Evolutionary conservation across 2,329 filamentous ascomycete species (phyloP), one percentile per base, ranked within the genome.

Genomic region (Fusarium nanum): DNA sequence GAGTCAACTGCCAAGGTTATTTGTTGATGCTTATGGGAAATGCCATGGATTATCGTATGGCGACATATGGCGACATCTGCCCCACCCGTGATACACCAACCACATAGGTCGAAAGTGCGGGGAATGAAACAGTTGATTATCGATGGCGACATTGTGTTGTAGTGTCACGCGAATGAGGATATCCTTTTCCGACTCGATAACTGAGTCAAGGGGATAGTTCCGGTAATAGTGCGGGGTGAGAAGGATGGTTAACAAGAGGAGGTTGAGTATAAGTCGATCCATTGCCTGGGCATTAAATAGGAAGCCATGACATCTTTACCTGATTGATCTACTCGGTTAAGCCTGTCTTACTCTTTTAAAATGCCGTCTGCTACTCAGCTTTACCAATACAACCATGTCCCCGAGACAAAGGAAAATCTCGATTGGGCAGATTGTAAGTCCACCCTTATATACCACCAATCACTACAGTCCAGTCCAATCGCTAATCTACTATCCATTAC

Each of bases 351-450:
- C 11, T 25, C 8, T 37, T 22, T 3, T 4, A 48, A 14, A 20
- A 56, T 56, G 53, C 53, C 53, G 5, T 28, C 53, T 13, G 53
- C 53, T 7, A 56, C 53, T 2, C 28, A 56, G 13, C 41, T 56
- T 12, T 56, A 56, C n/a, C 77, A 79, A 14, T 81, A 80, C 64
- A 60, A 70, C 25, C 76, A 81, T 37, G 78, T 81, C 63, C 74
- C 75, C 2, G 79, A 80, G 73, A 81, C 79, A 12, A 75, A 79
- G 56, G 78, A 80, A 52, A 56, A 77, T 11, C 74, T 81, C 0
- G 79, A 80, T 44, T 81, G 79, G 79, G 79, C 79, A 30, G 79
- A 81, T 18, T 68, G 78, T 80, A 70, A 56, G 73, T 16, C 11
- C n/a, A 11, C 10, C 6, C 7, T 12, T 11, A 7, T 23, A 12